These are phyloP conservation scores for Collybia mongolica DNA, from an alignment of 768 basidiomycete genomes.

Conservation along the genomic window DNA sequence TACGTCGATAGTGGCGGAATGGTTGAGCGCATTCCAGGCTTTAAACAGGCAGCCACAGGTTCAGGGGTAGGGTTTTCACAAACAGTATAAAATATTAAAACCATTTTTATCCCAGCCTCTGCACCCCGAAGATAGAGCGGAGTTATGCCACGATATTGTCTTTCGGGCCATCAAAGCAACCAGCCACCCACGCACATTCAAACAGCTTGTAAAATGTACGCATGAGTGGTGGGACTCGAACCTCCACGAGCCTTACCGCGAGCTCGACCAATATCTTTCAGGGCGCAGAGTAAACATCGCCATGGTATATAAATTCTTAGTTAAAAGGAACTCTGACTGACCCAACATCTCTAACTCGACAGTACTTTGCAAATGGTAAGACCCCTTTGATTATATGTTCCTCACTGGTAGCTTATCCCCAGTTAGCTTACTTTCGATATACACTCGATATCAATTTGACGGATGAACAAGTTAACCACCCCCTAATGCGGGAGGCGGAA, in stretches of 20 bases:
- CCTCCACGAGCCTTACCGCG: no score
- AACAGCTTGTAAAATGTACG: conserved; percentile 7
- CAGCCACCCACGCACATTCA: conserved; percentile 10
- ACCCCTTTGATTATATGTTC: no score
- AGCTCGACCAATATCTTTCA: no score
- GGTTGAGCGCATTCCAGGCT: conserved; percentile 8
- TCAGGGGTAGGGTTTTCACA: conserved; percentile 1
- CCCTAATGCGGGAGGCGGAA: conserved; percentile 10
- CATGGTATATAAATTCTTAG: no score
- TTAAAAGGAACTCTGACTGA: no score
- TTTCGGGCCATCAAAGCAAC: conserved; percentile 13
- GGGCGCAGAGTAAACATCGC: no score
- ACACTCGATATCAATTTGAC: conserved; percentile 12
- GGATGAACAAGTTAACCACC: conserved; percentile 12
- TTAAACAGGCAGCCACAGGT: conserved; percentile 12
- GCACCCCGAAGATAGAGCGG: conserved; percentile 7
- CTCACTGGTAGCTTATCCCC: background rate
- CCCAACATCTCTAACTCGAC: no score
- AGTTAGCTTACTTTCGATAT: conserved; percentile 10
- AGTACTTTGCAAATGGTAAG: no score
- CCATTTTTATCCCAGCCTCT: conserved; percentile 1
- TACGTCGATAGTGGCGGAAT: conserved; percentile 10
- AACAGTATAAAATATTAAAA: background rate
- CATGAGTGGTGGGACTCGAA: no score
- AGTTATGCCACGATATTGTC: conserved; percentile 13